Evolutionary conservation across 2,329 filamentous ascomycete genomes (phyloP).

Genomic region (Diaporthe batatas): DNA sequence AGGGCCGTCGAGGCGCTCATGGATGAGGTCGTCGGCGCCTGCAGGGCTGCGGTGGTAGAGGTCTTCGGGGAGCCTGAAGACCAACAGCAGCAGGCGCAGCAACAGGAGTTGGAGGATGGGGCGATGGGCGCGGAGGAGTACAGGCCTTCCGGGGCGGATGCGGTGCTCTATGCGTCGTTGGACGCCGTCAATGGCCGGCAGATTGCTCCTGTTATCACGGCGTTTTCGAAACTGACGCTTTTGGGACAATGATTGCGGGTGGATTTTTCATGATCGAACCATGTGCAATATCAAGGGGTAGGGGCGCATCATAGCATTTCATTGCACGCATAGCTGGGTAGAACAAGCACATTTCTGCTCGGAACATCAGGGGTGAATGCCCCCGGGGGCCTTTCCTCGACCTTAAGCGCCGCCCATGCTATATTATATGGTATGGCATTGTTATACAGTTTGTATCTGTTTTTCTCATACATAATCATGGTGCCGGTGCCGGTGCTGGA

Average conservation of each 20-base stretch:
- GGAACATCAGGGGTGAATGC: not conserved
- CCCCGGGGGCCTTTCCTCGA: not conserved
- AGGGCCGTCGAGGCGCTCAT: constrained; percentile 81
- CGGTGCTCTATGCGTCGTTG: constrained; percentile 65
- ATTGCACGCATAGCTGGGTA: constrained; percentile 9
- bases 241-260: constrained; percentile 55
- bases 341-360: not conserved
- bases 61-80: constrained; percentile 67
- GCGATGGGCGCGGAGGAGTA: constrained; percentile 46
- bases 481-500: constrained; percentile 23
- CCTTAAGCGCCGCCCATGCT: not conserved
- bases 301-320: not conserved
- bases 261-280: not conserved
- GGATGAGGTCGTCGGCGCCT: constrained; percentile 79
- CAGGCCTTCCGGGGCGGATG: constrained; percentile 62
- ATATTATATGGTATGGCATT: not conserved
- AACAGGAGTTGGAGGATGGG: constrained; percentile 44
- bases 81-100: constrained; percentile 43
- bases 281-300: not conserved
- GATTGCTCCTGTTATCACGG: constrained; percentile 63
- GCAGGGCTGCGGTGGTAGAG: constrained; percentile 74
- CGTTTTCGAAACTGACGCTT: constrained; percentile 64
- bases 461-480: constrained; percentile 21
- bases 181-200: constrained; percentile 60
- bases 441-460: constrained; percentile 2